Evolutionary conservation across 129 eudicot genomes (phyloP).

Genomic region (Flaveria robusta): DNA sequence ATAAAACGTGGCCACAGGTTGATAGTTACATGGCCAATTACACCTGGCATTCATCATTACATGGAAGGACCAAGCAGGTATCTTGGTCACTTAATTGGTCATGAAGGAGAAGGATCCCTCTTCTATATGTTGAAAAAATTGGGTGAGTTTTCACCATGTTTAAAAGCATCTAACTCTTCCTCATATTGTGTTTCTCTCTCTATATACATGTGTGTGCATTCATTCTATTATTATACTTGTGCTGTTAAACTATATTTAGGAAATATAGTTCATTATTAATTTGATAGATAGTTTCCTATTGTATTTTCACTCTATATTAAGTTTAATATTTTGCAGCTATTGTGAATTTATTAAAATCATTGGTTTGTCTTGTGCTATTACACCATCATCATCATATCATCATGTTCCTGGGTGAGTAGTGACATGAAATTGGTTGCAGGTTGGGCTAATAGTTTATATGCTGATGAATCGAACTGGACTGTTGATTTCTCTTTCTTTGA

Average conservation of each 20-base stretch:
- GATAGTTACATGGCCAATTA: constrained; percentile 74
- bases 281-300: not conserved
- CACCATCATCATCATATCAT: not conserved
- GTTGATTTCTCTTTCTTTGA: constrained; percentile 77
- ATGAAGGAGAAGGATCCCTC: constrained; percentile 98
- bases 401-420: not conserved
- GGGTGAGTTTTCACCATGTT: constrained; percentile 58
- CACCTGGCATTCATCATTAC: constrained; percentile 86
- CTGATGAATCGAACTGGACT: constrained; percentile 90
- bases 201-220: not conserved
- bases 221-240: constrained; percentile 5
- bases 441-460: constrained; percentile 93
- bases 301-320: not conserved
- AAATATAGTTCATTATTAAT: not conserved
- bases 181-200: constrained; percentile 7
- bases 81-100: constrained; percentile 97
- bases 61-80: constrained; percentile 88
- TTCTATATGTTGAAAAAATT: constrained; percentile 81
- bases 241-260: not conserved
- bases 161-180: constrained; percentile 2
- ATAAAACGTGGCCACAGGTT: constrained; percentile 84
- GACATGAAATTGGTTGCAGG: constrained; percentile 48
- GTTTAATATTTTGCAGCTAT: too few species aligned
- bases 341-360: too few species aligned
- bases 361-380: too few species aligned